phyloP scores from a whole-genome alignment of 495 filamentous ascomycete species.

The Pyronema omphalodes region DNA sequence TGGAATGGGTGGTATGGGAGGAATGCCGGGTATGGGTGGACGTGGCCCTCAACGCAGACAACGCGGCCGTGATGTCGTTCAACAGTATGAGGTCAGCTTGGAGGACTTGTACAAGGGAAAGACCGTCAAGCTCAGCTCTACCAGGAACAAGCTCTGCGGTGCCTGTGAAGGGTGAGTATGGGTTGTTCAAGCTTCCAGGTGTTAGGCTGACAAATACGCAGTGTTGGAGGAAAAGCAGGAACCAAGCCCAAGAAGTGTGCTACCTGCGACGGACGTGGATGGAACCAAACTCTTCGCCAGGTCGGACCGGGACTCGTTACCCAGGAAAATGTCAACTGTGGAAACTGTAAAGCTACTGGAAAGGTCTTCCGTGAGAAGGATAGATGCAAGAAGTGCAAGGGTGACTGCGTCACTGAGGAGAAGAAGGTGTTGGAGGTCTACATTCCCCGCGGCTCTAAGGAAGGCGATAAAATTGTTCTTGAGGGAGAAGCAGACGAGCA shows the following conservation, averaged over 20 bases:
- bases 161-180: slow-evolving; percentile 51
- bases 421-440: slow-evolving; percentile 92
- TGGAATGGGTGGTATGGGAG: slow-evolving; percentile 30
- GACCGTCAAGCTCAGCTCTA: slow-evolving; percentile 85
- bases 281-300: slow-evolving; percentile 49
- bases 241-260: slow-evolving; percentile 72
- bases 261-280: slow-evolving; percentile 59
- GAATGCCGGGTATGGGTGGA: slow-evolving; percentile 12
- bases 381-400: slow-evolving; percentile 96
- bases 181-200: not conserved
- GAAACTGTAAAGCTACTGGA: slow-evolving; percentile 62
- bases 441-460: slow-evolving; percentile 72
- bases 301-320: slow-evolving; percentile 71
- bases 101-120: slow-evolving; percentile 97
- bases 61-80: slow-evolving; percentile 66
- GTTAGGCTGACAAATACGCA: not conserved
- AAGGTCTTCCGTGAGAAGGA: slow-evolving; percentile 83
- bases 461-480: slow-evolving; percentile 76
- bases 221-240: slow-evolving; percentile 66
- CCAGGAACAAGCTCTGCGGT: slow-evolving; percentile 76
- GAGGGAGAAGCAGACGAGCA: slow-evolving; percentile 90
- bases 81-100: slow-evolving; percentile 71
- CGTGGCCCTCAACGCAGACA: slow-evolving; percentile 39
- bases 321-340: slow-evolving; percentile 52
- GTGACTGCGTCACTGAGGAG: slow-evolving; percentile 56